Evolutionary conservation across 2,329 filamentous ascomycete genomes (phyloP).

Genomic region (Diaporthe capsici): DNA sequence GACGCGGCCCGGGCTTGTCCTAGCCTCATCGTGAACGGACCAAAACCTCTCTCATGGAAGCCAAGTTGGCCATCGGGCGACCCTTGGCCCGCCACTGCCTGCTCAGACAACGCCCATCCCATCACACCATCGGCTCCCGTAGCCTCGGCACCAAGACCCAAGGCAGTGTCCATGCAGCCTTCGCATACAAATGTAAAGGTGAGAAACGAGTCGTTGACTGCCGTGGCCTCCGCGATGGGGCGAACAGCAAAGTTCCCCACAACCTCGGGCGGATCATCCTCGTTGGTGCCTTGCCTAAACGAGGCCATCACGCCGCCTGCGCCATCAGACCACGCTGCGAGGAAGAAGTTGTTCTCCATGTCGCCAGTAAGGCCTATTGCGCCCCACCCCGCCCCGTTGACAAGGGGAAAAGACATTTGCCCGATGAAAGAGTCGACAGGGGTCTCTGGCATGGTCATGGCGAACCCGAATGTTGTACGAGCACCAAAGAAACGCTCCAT

Average conservation of each 20-base stretch:
- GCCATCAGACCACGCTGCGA: slow-evolving; percentile 60
- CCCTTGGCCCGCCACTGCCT: neutral
- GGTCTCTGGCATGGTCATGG: slow-evolving; percentile 58
- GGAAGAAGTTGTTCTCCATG: slow-evolving; percentile 61
- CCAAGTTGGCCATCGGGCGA: slow-evolving; percentile 11
- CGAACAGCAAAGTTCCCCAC: slow-evolving; percentile 56
- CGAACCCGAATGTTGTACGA: slow-evolving; percentile 56
- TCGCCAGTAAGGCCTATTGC: slow-evolving; percentile 52
- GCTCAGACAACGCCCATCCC: slow-evolving; percentile 23
- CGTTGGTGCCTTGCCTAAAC: slow-evolving; percentile 59
- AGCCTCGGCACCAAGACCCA: neutral
- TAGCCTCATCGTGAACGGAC: slow-evolving; percentile 8
- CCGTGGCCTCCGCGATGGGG: neutral
- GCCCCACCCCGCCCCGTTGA: slow-evolving; percentile 53
- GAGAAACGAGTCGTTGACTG: slow-evolving; percentile 6
- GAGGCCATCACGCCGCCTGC: slow-evolving; percentile 55
- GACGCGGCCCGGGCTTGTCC: neutral
- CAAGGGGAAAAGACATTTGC: slow-evolving; percentile 59
- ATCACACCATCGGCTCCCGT: neutral
- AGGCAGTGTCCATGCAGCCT: neutral
- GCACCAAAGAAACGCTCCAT: slow-evolving; percentile 58
- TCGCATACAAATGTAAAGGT: slow-evolving; percentile 8
- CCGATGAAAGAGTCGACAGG: slow-evolving; percentile 60
- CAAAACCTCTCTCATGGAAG: slow-evolving; percentile 17
- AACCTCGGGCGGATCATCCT: slow-evolving; percentile 60